A percentile compares a stretch with the other conserved stretches of the same genome.
Conservation (phyloP, 139 green algal genomes). For the Chlamydomonas sp. region DNA sequence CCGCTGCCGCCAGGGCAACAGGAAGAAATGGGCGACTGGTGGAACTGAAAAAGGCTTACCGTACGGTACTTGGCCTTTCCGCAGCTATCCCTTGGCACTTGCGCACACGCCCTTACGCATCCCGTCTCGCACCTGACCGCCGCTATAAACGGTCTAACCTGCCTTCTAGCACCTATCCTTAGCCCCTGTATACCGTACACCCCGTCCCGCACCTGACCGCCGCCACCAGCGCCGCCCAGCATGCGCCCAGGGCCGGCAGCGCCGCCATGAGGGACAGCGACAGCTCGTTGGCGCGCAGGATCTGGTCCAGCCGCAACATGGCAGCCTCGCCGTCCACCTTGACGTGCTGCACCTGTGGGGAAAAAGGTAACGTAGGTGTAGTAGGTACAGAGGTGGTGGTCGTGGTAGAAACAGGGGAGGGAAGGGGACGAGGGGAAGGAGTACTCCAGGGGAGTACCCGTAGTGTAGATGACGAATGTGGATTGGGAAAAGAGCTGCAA, state of each 20-base stretch:
- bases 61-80: not conserved
- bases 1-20: not conserved
- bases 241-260: constrained; percentile 33
- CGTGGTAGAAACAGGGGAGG: no score
- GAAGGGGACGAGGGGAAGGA: not conserved
- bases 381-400: no score
- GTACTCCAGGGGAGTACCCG: not conserved
- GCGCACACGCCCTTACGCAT: not conserved
- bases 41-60: not conserved
- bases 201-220: constrained; percentile 1
- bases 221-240: constrained; percentile 10
- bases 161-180: no score
- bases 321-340: constrained; percentile 92
- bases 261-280: constrained; percentile 81
- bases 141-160: not conserved
- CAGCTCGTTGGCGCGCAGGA: constrained; percentile 91
- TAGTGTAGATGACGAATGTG: no score
- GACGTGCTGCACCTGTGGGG: constrained; percentile 86
- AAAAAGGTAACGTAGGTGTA: not conserved
- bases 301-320: constrained; percentile 97
- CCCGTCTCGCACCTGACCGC: not conserved
- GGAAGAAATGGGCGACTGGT: not conserved
- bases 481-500: no score
- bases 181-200: not conserved
- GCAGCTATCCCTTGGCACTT: not conserved